phyloP scores from a whole-genome alignment of 202 grass and related monocot species.

The Alloteropsis angusta region DNA sequence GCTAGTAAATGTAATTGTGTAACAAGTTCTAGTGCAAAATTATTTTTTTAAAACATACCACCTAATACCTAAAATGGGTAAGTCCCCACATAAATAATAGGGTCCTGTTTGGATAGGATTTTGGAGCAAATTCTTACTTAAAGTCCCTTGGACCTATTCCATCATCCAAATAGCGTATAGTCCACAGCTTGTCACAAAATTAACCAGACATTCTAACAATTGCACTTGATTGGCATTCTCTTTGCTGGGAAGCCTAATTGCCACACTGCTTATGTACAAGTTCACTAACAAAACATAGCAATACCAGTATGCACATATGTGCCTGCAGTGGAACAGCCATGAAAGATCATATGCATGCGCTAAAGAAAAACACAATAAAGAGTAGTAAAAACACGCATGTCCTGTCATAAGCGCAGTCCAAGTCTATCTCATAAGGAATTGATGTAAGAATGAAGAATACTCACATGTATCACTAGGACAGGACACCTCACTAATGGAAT shows the following conservation, averaged over 20 bases:
- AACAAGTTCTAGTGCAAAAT: neutral
- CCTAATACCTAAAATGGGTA: neutral
- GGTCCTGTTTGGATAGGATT: neutral
- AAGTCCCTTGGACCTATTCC: neutral
- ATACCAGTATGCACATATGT: neutral
- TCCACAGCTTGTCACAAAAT: neutral
- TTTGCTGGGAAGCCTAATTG: neutral
- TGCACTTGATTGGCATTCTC: neutral
- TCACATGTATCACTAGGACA: constrained; percentile 82
- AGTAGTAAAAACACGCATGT: neutral
- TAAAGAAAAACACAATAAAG: neutral
- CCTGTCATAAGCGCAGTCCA: neutral
- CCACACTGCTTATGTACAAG: neutral
- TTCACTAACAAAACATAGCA: neutral
- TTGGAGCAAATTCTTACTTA: neutral
- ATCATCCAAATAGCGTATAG: neutral
- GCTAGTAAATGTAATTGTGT: neutral
- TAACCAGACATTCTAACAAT: neutral
- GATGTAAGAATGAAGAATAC: constrained; percentile 26
- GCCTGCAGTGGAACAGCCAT: neutral
- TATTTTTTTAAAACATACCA: neutral
- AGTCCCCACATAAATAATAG: neutral
- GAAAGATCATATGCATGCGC: neutral
- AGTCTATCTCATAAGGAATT: neutral
- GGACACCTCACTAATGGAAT: constrained; percentile 62